Evolutionary conservation across 176 grass and related monocot genomes (phyloP), one percentile per base, ranked within the genome.

Genomic region (Cocos nucifera): DNA sequence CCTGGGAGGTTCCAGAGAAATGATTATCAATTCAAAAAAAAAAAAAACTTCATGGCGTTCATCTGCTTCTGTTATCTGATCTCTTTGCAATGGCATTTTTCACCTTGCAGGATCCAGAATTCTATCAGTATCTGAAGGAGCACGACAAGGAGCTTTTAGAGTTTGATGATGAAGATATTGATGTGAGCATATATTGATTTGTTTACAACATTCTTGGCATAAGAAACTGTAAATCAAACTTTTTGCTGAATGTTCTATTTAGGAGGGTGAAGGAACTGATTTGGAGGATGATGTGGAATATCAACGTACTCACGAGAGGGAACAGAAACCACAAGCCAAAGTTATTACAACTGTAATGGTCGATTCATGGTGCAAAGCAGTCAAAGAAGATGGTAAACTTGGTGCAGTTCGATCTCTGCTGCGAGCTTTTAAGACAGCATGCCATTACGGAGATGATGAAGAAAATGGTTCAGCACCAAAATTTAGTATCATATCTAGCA

Each of bases 331-430:
- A 77, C 64, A 17, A 44, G 6, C 50, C 17, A 91, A 85, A 78
- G 69, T 80, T 77, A 85, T 97, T 77, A 88, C 92, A n/a, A 80
- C 83, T 74, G 69, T 75, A 54, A 97, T 90, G 87, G 87, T 97
- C 69, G 83, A 97, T 78, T 74, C 72, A 23, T 96, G 83, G 92
- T 87, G 86, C 50, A 27, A 54, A 19, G 81, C 73, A 56, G 65
- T 81, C 15, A 80, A 88, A 77, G 64, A 83, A 67, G 53, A 63
- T 44, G 74, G 72, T 49, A 88, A 23, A 10, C 61, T 85, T 79
- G 65, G 73, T 51, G 82, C 83, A 53, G 65, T 87, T 49, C 69
- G 72, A 49, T 97, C 81, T 54, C 74, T 96, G 70, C 83, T 97
- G 51, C 78, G 64, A 77, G 92, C 87, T 76, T 97, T 97, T 51